Evolutionary conservation across 371 early-diverging fungal species (phyloP).

Genomic region (Saksenaea vasiformis): DNA sequence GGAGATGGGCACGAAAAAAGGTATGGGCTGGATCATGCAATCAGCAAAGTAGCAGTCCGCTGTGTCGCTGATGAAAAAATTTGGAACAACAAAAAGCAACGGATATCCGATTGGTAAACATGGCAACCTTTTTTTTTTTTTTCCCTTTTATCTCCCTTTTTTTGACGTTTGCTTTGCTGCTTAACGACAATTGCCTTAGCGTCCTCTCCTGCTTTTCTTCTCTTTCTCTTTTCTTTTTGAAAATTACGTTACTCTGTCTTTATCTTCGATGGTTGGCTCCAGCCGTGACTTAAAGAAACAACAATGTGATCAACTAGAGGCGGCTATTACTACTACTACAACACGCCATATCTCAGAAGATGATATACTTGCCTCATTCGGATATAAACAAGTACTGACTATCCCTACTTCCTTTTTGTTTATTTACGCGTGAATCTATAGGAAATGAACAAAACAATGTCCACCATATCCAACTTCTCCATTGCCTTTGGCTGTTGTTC

Average conservation of each 20-base stretch:
- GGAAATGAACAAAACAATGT: constrained; percentile 68
- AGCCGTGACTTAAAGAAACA: constrained; percentile 13
- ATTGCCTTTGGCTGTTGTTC: constrained; percentile 67
- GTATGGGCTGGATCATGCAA: neutral
- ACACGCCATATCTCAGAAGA: constrained; percentile 36
- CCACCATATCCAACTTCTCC: constrained; percentile 64
- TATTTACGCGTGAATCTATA: constrained; percentile 22
- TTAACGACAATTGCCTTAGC: neutral
- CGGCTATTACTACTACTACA: no score
- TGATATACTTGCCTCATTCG: constrained; percentile 49
- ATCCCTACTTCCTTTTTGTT: neutral
- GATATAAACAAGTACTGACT: constrained; percentile 50
- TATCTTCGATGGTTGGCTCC: constrained; percentile 24
- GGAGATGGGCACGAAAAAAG: no score
- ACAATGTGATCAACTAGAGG: constrained; percentile 20
- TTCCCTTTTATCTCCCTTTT: neutral
- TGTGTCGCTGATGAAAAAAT: neutral
- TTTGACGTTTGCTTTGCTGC: neutral
- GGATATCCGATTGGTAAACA: neutral
- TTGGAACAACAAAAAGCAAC: neutral
- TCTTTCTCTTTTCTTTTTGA: constrained; percentile 10
- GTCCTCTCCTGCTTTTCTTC: neutral
- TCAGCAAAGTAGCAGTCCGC: neutral
- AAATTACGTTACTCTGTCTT: constrained; percentile 12
- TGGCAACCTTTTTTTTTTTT: neutral